These are phyloP conservation scores for Echria macrotheca DNA, from an alignment of 495 filamentous ascomycete species.

Conservation along the genomic window DNA sequence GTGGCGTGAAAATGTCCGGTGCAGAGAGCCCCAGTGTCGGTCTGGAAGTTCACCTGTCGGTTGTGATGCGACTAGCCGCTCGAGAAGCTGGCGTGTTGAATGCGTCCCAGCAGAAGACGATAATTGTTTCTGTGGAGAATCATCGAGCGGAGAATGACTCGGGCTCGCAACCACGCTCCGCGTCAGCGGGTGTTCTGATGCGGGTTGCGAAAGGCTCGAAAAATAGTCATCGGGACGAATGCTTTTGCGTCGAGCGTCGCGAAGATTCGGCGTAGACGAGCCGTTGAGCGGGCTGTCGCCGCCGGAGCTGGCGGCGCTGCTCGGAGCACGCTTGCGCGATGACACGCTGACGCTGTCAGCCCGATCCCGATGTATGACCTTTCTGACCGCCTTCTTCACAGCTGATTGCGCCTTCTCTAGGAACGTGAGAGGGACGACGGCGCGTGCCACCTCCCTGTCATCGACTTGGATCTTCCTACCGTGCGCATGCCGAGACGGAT, in stretches of 20 bases:
- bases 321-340: slow-evolving; percentile 49
- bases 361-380: slow-evolving; percentile 55
- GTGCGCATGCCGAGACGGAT: slow-evolving; percentile 72
- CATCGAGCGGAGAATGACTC: slow-evolving; percentile 40
- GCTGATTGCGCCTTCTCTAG: slow-evolving; percentile 68
- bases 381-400: slow-evolving; percentile 60
- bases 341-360: slow-evolving; percentile 46
- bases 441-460: slow-evolving; percentile 78
- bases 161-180: slow-evolving; percentile 77
- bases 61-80: slow-evolving; percentile 36
- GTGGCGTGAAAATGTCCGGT: slow-evolving; percentile 27
- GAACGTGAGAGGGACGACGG: slow-evolving; percentile 83
- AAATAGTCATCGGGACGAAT: slow-evolving; percentile 67
- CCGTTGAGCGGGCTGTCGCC: slow-evolving; percentile 37
- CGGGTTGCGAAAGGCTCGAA: slow-evolving; percentile 34
- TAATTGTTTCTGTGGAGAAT: slow-evolving; percentile 36
- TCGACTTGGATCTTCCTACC: slow-evolving; percentile 92
- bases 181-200: slow-evolving; percentile 72
- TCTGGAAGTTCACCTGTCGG: slow-evolving; percentile 34
- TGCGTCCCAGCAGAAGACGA: slow-evolving; percentile 34
- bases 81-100: slow-evolving; percentile 32
- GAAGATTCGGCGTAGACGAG: slow-evolving; percentile 32
- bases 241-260: slow-evolving; percentile 59
- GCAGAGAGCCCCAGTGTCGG: slow-evolving; percentile 21
- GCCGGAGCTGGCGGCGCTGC: slow-evolving; percentile 53